Evolutionary conservation across 164 flowering plant genomes (phyloP), one percentile per base, ranked within the genome.

Genomic region (Stephania yunnanensis): DNA sequence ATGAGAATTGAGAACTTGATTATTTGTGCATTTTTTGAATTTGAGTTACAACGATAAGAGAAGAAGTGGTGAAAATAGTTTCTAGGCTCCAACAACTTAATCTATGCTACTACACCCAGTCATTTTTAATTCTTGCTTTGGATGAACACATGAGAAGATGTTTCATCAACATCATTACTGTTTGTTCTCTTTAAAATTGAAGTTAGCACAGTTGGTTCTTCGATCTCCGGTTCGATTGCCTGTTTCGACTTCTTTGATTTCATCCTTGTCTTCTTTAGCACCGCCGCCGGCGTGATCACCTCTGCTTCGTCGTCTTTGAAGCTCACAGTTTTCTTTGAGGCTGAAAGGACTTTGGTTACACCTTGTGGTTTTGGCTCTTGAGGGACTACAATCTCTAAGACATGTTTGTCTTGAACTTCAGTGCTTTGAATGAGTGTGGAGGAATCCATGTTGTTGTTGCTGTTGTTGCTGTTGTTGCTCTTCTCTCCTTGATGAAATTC

Each of bases 111-210:
- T 15, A 71, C 71, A 71, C 46, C 52, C 72, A 10, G 82, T 81
- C 72, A 78, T 82, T 81, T 72, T 36, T 36, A 36, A 4, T 86
- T 76, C 53, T 55, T 80, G 6, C 81, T 76, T 17, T 76, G 65
- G 11, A 88, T 83, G 68, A 80, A 89, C 0, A 66, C 81, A 9
- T 78, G 87, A 0, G 88, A 77, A 0, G 88, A 77, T 76, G 78
- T 80, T 58, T 87, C 86, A 52, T 89, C 81, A 20, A 87, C 82
- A 64, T 85, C 83, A 0, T 2, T 36, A 36, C 42, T 36, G 42
- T 76, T 31, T 0, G 55, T 46, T 46, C 75, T 19, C 52, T 71
- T 71, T 20, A 75, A 69, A 10, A 74, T 74, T 12, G 80, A 19
- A 55, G 79, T 76, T 71, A 73, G 19, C 68, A 44, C 3, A 73